These are phyloP conservation scores for Cantharellus anzutake DNA, from an alignment of 768 basidiomycete species.

Conservation along the genomic window DNA sequence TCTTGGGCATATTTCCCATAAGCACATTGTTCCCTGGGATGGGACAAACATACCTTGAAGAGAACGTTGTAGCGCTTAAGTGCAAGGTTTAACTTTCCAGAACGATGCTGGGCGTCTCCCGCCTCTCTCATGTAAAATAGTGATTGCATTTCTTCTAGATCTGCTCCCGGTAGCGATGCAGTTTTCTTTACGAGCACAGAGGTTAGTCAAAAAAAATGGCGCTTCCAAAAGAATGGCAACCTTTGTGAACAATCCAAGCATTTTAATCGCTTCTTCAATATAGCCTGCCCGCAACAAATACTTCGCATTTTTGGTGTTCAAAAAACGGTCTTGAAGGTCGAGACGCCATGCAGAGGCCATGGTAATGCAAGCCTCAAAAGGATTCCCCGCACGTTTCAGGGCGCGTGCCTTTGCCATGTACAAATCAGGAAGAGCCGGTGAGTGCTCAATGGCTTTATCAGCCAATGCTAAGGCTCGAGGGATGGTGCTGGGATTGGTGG, in stretches of 20 bases:
- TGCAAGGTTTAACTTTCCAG: constrained; percentile 52
- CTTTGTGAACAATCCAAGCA: constrained; percentile 84
- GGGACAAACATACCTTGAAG: constrained; percentile 33
- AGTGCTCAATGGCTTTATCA: constrained; percentile 52
- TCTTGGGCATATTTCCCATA: constrained; percentile 21
- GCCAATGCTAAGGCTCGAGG: constrained; percentile 40
- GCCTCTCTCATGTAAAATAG: constrained; percentile 71
- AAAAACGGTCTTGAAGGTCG: constrained; percentile 86
- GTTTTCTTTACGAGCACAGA: constrained; percentile 51
- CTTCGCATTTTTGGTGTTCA: constrained; percentile 88
- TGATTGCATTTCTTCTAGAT: constrained; percentile 93
- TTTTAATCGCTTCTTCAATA: constrained; percentile 48
- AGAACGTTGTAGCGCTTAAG: constrained; percentile 70
- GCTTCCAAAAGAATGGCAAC: constrained; percentile 21
- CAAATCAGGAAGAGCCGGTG: constrained; percentile 85
- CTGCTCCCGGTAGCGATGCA: constrained; percentile 45
- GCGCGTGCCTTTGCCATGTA: constrained; percentile 65
- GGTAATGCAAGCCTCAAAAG: constrained; percentile 45
- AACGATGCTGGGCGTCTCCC: constrained; percentile 46
- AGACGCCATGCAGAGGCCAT: constrained; percentile 69
- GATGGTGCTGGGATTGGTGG: constrained; percentile 25
- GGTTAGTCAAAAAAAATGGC: neutral
- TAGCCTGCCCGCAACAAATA: constrained; percentile 74
- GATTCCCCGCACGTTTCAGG: constrained; percentile 74
- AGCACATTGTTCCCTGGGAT: neutral